These are phyloP conservation scores for Colletotrichum acutatum DNA, from an alignment of 2,329 filamentous ascomycete species.

Conservation along the genomic window DNA sequence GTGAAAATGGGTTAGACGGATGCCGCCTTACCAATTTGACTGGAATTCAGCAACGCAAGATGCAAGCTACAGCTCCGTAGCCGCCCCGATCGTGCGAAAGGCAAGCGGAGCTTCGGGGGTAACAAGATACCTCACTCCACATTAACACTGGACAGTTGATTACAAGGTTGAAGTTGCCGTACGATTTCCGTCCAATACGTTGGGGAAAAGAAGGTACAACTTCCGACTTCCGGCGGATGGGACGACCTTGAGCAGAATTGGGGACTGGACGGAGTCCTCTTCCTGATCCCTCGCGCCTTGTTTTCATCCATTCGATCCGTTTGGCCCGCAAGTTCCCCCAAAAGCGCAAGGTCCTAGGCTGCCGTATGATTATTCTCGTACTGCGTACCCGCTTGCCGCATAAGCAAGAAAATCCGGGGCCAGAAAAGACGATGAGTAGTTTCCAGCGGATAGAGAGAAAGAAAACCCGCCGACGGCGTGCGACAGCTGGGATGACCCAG, in stretches of 20 bases:
- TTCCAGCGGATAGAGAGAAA: background rate
- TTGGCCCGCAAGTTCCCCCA: conserved; percentile 1
- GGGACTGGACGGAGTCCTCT: background rate
- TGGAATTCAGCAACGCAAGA: background rate
- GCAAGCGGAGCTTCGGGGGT: background rate
- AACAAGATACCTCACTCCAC: background rate
- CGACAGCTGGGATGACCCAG: conserved; percentile 1
- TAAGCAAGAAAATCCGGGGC: conserved; percentile 14
- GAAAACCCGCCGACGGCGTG: background rate
- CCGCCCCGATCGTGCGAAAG: background rate
- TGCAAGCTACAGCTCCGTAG: conserved; percentile 4
- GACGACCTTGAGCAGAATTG: conserved; percentile 4
- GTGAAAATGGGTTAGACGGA: background rate
- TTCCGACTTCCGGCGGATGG: conserved; percentile 27
- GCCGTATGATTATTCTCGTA: conserved; percentile 1
- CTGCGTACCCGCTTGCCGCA: background rate
- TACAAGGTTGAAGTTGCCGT: background rate
- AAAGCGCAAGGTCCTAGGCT: conserved; percentile 6
- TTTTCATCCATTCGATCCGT: conserved; percentile 22
- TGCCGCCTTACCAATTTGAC: background rate
- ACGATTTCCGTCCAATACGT: background rate
- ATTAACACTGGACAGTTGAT: no score
- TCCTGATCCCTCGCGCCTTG: background rate
- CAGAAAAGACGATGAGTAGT: background rate
- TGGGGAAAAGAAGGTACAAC: background rate